These are phyloP conservation scores for Dentipellis fragilis DNA, from an alignment of 768 basidiomycete species.

Conservation along the genomic window DNA sequence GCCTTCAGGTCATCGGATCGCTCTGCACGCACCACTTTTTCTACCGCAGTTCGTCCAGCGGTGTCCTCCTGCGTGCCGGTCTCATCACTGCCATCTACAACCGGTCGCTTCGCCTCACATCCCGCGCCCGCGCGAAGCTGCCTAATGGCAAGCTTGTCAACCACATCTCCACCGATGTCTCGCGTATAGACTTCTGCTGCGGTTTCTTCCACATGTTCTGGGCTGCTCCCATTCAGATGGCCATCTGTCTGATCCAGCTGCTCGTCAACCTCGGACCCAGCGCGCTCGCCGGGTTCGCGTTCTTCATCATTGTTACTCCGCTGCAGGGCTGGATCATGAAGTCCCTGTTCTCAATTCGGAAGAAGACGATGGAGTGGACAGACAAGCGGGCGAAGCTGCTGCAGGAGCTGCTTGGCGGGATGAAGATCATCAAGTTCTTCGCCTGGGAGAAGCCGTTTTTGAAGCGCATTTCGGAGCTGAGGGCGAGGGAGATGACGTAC, in stretches of 20 bases:
- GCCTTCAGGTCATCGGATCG: constrained; percentile 57
- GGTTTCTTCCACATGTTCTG: constrained; percentile 76
- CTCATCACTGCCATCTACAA: constrained; percentile 83
- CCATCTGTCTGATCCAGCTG: constrained; percentile 67
- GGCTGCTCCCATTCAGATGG: constrained; percentile 69
- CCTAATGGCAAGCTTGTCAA: constrained; percentile 88
- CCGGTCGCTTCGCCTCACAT: constrained; percentile 64
- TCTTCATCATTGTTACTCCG: constrained; percentile 66
- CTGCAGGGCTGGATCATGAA: constrained; percentile 68
- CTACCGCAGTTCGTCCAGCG: constrained; percentile 61
- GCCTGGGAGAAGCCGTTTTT: constrained; percentile 83
- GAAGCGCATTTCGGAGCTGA: constrained; percentile 56
- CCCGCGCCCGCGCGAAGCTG: constrained; percentile 68
- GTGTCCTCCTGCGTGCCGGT: constrained; percentile 75
- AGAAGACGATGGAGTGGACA: constrained; percentile 78
- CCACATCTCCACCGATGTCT: constrained; percentile 89
- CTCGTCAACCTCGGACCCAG: constrained; percentile 60
- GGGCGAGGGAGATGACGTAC: constrained; percentile 62
- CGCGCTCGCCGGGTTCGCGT: constrained; percentile 43
- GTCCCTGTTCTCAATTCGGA: constrained; percentile 53
- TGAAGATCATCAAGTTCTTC: constrained; percentile 91
- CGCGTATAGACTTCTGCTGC: constrained; percentile 81
- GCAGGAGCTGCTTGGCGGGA: constrained; percentile 82
- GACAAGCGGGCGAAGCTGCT: constrained; percentile 85
- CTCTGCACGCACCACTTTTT: constrained; percentile 76